Evolutionary conservation across 2,329 filamentous ascomycete species (phyloP).

Genomic region (Ascochyta rabiei): DNA sequence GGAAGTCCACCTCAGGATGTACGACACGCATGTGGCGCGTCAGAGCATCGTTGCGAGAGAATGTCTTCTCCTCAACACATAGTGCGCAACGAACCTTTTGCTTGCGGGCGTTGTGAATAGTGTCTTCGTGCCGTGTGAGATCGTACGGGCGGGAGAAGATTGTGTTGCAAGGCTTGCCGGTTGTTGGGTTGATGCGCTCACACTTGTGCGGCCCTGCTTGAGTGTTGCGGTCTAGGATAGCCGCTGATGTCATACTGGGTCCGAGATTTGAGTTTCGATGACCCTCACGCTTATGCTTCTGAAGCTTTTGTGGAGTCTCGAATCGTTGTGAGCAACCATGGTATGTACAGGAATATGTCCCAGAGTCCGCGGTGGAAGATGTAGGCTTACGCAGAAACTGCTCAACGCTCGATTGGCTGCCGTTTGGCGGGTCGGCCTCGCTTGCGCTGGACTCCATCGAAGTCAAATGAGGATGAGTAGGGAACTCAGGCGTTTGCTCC

Average conservation of each 20-base stretch:
- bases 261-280: constrained; percentile 65
- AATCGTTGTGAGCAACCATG: constrained; percentile 89
- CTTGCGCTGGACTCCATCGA: constrained; percentile 67
- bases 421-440: constrained; percentile 55
- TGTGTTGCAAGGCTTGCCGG: constrained; percentile 91
- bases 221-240: constrained; percentile 71
- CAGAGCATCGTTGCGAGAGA: constrained; percentile 91
- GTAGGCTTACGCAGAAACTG: constrained; percentile 60
- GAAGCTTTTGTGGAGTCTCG: constrained; percentile 81
- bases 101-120: constrained; percentile 93
- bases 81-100: constrained; percentile 92
- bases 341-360: constrained; percentile 96
- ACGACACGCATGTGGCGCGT: constrained; percentile 94
- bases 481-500: constrained; percentile 62
- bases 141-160: constrained; percentile 96
- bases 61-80: constrained; percentile 96
- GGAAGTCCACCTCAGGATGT: constrained; percentile 84
- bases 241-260: constrained; percentile 58
- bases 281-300: constrained; percentile 94
- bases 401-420: constrained; percentile 48
- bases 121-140: constrained; percentile 93
- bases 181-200: constrained; percentile 90
- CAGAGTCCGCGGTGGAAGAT: constrained; percentile 73
- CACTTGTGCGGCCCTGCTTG: constrained; percentile 94
- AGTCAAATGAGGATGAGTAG: constrained; percentile 62